These are phyloP conservation scores for Malus orientalis DNA, from an alignment of 306 rosid species.

Conservation along the genomic window DNA sequence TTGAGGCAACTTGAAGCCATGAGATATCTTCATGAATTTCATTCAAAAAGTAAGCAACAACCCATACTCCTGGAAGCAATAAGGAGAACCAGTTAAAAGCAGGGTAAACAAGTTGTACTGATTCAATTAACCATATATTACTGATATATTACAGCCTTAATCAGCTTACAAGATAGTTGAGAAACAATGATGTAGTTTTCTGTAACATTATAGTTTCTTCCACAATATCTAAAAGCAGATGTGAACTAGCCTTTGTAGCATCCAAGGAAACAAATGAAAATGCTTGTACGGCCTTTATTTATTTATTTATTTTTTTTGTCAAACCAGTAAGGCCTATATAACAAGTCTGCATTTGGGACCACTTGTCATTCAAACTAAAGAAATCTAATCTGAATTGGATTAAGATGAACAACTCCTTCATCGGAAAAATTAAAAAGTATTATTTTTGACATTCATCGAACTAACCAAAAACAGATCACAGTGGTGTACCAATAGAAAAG, in stretches of 20 bases:
- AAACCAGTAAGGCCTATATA: neutral
- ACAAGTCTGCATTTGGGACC: neutral
- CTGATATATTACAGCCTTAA: neutral
- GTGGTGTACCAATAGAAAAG: conserved; percentile 55
- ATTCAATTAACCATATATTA: neutral
- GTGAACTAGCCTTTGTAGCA: neutral
- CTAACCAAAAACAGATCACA: conserved; percentile 8
- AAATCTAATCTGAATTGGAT: neutral
- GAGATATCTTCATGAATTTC: conserved; percentile 78
- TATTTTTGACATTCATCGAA: neutral
- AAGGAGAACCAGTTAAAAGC: conserved; percentile 16
- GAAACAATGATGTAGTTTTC: neutral
- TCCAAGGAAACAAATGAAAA: neutral
- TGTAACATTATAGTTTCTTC: neutral
- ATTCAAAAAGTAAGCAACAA: conserved; percentile 62
- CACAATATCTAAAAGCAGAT: neutral
- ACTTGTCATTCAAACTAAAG: neutral
- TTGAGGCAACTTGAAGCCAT: conserved; percentile 78
- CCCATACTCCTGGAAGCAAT: conserved; percentile 67
- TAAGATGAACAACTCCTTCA: neutral
- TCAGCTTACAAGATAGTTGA: neutral
- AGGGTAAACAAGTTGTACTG: neutral
- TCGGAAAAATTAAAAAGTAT: no score
- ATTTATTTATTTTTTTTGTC: no score
- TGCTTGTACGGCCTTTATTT: no score